These are phyloP conservation scores for Tilletia caries DNA, from an alignment of 1,284 basidiomycete species.

Conservation along the genomic window DNA sequence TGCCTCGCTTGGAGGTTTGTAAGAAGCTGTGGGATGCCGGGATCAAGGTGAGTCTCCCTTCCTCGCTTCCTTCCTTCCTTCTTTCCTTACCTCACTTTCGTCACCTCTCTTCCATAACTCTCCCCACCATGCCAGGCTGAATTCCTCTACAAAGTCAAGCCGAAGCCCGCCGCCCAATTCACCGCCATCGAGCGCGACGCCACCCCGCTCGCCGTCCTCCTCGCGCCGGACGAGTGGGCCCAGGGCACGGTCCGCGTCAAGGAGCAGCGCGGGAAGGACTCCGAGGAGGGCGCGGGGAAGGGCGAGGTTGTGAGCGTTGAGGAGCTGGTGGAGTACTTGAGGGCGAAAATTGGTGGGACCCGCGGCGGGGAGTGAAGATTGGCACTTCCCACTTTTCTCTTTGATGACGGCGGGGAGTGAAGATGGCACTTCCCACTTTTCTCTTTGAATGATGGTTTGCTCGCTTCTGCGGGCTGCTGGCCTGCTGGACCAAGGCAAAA, in stretches of 20 bases:
- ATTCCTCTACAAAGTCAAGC: slow-evolving; percentile 86
- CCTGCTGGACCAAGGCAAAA: no score
- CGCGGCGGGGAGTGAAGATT: background rate
- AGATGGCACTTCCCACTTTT: no score
- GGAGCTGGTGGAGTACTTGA: slow-evolving; percentile 68
- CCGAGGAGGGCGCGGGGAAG: slow-evolving; percentile 63
- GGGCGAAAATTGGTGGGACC: slow-evolving; percentile 46
- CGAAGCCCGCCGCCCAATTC: slow-evolving; percentile 70
- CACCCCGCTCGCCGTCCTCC: slow-evolving; percentile 83
- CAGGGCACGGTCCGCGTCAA: slow-evolving; percentile 73
- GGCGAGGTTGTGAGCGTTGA: slow-evolving; percentile 58
- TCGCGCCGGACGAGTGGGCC: slow-evolving; percentile 81
- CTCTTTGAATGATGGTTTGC: no score
- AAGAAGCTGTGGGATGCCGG: slow-evolving; percentile 80
- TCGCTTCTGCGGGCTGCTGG: no score
- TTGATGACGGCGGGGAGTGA: background rate
- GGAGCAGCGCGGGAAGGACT: slow-evolving; percentile 75
- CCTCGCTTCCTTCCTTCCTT: slow-evolving; percentile 1
- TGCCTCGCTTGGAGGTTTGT: slow-evolving; percentile 79
- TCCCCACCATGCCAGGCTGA: slow-evolving; percentile 67
- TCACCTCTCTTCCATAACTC: background rate
- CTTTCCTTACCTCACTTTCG: background rate
- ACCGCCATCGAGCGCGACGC: slow-evolving; percentile 86
- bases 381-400: no score
- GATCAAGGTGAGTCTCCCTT: slow-evolving; percentile 66